Base-by-base conservation (phyloP, 805 yeast species). In the Pichia phayaonensis region DNA sequence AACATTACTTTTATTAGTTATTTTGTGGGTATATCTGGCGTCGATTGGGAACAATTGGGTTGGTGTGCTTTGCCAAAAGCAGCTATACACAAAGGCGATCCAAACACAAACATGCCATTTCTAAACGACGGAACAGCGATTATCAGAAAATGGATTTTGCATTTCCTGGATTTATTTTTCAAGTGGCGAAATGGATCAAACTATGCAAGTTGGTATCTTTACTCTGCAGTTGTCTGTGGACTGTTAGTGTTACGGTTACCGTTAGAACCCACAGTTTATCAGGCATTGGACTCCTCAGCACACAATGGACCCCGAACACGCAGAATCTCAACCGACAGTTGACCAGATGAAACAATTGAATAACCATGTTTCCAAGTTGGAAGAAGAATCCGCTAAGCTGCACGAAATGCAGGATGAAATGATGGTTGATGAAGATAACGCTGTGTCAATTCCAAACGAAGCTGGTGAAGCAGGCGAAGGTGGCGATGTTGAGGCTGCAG, bases 341-440 rank as follows among this genome's bases (percentile, higher is more conserved):
- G 64, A 61, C 26, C 61, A 52, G 27, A 59, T 61, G 21, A 45
- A 64, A 13, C 70, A 63, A 26, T 64, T 75, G 68, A 73, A 73
- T 54, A 65, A 67, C 10, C 69, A 77, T 45, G 72, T 77, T 66
- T 74, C 70, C 24, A 76, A 74, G 56, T 76, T 84, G 74, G 82
- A 79, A 55, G 75, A 75, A 49, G 90, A 85, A 61, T 81, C 86
- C 7, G 79, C 79, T 4, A 73, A 73, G 58, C 69, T 85, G 40
- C 72, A 83, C 50, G 83, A 78, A 56, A 68, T 84, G 61, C 86
- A 84, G 54, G 74, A 61, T 41, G 64, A 63, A 43, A 52, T 64
- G 24, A 49, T 50, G 8, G 53, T 48, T 2, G 51, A 49, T 21
- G 52, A 48, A 26, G 40, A 20, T 6, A n/a, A 12, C 5, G 15